Base-by-base conservation (phyloP, 202 grass and related monocot genomes). In the Carex arenaria region DNA sequence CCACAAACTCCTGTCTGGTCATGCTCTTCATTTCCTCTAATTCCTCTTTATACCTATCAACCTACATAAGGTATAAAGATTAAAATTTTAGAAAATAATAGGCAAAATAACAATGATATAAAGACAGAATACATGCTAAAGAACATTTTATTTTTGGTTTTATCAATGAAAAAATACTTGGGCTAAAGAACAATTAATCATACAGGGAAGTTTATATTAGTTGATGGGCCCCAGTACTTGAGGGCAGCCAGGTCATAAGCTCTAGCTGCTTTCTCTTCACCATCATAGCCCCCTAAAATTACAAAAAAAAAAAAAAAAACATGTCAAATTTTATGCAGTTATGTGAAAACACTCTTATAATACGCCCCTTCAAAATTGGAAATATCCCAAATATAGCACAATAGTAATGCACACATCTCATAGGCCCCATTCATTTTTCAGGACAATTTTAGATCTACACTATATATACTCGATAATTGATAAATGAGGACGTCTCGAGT, bases 211-310 rank as follows among this genome's bases (percentile, higher is more conserved):
- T 99, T 99, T 82, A 90, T 94, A 49, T 89, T 72, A 30, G 91
- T 92, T 11, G 93, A 89, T 73, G 85, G 47, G 22, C 96, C 96
- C 96, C 96, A 98, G 53, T 98, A 98, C 86, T 95, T 98, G 40
- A 98, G 80, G 47, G 96, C 93, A 63, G 93, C 93, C 61, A 95
- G 86, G 89, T 99, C 96, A 87, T 99, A 99, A 76, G 96, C 84
- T 85, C 91, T 93, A 61, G 96, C 93, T 70, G 96, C 96, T 81
- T 99, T 99, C 32, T 95, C 96, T 92, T 99, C 96, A 71, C 75
- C 90, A 23, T 99, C 93, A 82, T 99, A 99, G 67, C 96, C 96
- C 84, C 96, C 96, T 99, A 87, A 76, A 38, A 63, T 79, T 34
- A 82, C 13, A 19, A 82, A 4, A 80, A 52, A n/a, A 64, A 32